phyloP scores from a whole-genome alignment of 176 grass and related monocot species.

The Pontederia crassipes region DNA sequence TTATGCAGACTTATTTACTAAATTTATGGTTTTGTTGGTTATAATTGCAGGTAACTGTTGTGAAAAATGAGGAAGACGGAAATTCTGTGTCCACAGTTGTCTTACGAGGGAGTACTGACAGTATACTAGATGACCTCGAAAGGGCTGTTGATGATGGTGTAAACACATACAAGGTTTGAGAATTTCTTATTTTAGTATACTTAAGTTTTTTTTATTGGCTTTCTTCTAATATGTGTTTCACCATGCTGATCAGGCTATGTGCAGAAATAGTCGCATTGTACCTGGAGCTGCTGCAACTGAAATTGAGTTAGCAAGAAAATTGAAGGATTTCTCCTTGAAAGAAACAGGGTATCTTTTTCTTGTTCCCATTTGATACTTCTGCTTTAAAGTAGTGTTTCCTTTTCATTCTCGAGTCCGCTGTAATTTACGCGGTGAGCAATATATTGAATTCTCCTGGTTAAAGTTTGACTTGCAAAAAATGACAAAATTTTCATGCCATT shows the following conservation, averaged over 20 bases:
- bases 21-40: too few species aligned
- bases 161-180: constrained; percentile 79
- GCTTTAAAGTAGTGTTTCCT: background rate
- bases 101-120: constrained; percentile 81
- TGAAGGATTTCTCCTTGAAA: constrained; percentile 89
- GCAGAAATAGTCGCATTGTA: constrained; percentile 77
- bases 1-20: background rate
- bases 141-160: constrained; percentile 95
- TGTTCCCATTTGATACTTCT: background rate
- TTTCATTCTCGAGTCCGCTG: background rate
- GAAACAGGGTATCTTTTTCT: constrained; percentile 70
- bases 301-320: constrained; percentile 72
- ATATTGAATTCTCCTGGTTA: background rate
- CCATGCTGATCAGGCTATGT: constrained; percentile 63
- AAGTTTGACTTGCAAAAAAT: too few species aligned
- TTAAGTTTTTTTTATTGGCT: constrained; percentile 9
- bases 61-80: constrained; percentile 80
- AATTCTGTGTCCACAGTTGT: constrained; percentile 81
- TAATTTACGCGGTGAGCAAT: background rate
- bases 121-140: constrained; percentile 93
- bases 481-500: too few species aligned
- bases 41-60: constrained; percentile 47
- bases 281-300: constrained; percentile 86
- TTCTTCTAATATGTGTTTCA: background rate
- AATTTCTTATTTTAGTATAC: background rate